Evolutionary conservation across 768 basidiomycete species (phyloP).

Genomic region (Psilocybe azurescens): DNA sequence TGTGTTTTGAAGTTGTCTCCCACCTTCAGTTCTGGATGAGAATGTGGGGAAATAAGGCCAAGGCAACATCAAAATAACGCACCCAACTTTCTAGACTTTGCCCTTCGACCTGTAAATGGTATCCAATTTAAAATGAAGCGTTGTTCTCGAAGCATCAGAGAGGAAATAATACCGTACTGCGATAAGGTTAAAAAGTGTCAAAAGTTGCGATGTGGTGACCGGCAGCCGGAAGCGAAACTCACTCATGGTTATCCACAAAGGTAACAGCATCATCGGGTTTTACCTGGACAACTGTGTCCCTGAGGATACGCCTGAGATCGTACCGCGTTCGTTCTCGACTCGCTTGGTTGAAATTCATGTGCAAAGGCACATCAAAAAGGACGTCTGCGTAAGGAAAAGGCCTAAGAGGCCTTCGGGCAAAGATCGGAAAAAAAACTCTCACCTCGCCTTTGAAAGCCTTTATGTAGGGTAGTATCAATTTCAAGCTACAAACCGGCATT

Average conservation of each 20-base stretch:
- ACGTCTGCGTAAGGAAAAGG: constrained; percentile 51
- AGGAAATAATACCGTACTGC: constrained; percentile 61
- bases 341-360: constrained; percentile 82
- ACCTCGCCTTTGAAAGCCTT: constrained; percentile 71
- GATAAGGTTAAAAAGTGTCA: constrained; percentile 12
- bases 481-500: constrained; percentile 40
- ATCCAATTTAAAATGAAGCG: constrained; percentile 3
- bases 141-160: not conserved
- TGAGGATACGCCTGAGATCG: constrained; percentile 78
- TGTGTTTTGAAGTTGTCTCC: constrained; percentile 74
- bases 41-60: constrained; percentile 14
- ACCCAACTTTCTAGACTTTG: constrained; percentile 88
- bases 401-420: not conserved
- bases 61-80: constrained; percentile 25
- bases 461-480: constrained; percentile 60
- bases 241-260: constrained; percentile 93
- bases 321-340: constrained; percentile 69
- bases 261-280: constrained; percentile 86
- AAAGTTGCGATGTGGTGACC: constrained; percentile 8
- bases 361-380: constrained; percentile 94
- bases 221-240: constrained; percentile 30
- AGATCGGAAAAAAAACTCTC: constrained; percentile 17
- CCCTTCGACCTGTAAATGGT: constrained; percentile 55
- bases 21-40: constrained; percentile 51
- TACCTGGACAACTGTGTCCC: constrained; percentile 67